Evolutionary conservation across 192 early-diverging fungal genomes (phyloP).

Genomic region (Entomortierella parvispora): DNA sequence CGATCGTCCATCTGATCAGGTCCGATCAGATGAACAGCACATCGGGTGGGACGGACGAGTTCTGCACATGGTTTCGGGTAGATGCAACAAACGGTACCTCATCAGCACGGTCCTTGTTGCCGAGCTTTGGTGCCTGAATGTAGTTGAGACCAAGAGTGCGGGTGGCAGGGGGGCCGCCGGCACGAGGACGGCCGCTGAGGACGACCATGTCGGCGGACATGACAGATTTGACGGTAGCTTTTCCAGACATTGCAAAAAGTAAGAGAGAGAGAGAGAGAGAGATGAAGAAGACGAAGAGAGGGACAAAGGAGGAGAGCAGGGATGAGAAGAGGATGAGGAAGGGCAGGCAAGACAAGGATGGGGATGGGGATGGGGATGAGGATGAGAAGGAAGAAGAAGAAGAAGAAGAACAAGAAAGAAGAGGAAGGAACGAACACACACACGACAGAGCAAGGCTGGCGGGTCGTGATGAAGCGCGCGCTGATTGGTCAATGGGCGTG

Average conservation of each 20-base stretch:
- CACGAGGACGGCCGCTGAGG: constrained; percentile 81
- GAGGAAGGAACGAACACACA: background rate
- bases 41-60: background rate
- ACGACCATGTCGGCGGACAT: constrained; percentile 94
- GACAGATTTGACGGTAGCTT: constrained; percentile 87
- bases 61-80: background rate
- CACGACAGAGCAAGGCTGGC: background rate
- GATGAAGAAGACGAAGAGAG: background rate
- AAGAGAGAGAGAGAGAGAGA: constrained; percentile 2
- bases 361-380: background rate
- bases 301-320: background rate
- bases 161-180: constrained; percentile 87
- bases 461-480: constrained; percentile 45
- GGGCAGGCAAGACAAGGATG: background rate
- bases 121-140: constrained; percentile 87
- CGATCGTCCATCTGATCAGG: constrained; percentile 38
- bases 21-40: background rate
- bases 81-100: constrained; percentile 66
- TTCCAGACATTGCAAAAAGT: constrained; percentile 53
- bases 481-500: constrained; percentile 26
- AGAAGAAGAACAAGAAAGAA: background rate
- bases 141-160: constrained; percentile 83
- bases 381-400: constrained; percentile 5
- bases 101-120: constrained; percentile 84
- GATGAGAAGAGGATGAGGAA: constrained; percentile 7